Evolutionary conservation across 2,329 filamentous ascomycete genomes (phyloP).

Genomic region (Waltergamsia citrina): DNA sequence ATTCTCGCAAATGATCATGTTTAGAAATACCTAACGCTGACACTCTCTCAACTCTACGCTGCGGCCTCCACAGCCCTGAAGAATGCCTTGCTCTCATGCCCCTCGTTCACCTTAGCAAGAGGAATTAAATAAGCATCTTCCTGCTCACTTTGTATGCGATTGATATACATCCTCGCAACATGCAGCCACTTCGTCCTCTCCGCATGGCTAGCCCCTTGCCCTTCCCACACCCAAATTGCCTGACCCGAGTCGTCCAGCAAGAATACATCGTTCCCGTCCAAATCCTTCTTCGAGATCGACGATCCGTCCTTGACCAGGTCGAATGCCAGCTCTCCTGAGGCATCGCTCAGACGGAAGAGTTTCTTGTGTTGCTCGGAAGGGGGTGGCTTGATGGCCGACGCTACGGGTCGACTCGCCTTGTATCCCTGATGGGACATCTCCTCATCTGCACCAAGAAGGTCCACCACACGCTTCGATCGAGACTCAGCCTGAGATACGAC

Average conservation of each 20-base stretch:
- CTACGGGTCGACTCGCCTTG: slow-evolving; percentile 28
- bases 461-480: slow-evolving; percentile 42
- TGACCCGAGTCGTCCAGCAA: slow-evolving; percentile 48
- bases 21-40: too few species aligned
- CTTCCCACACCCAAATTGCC: slow-evolving; percentile 59
- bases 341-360: slow-evolving; percentile 55
- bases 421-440: slow-evolving; percentile 21
- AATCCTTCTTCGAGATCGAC: slow-evolving; percentile 32
- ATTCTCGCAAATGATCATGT: too few species aligned
- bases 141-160: slow-evolving; percentile 25
- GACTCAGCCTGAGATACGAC: slow-evolving; percentile 53
- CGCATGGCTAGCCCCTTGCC: slow-evolving; percentile 41
- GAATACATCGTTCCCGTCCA: slow-evolving; percentile 53
- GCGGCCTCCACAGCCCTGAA: slow-evolving; percentile 30
- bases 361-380: slow-evolving; percentile 20
- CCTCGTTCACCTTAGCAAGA: slow-evolving; percentile 47
- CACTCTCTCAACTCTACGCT: too few species aligned
- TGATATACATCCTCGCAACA: slow-evolving; percentile 46
- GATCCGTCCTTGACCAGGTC: slow-evolving; percentile 46
- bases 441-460: slow-evolving; percentile 41
- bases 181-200: slow-evolving; percentile 54
- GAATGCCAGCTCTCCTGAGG: slow-evolving; percentile 46
- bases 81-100: slow-evolving; percentile 45
- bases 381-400: too few species aligned
- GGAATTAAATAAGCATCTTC: slow-evolving; percentile 33